Conservation (phyloP, 2,329 filamentous ascomycete genomes). For the Sporothrix phasma region DNA sequence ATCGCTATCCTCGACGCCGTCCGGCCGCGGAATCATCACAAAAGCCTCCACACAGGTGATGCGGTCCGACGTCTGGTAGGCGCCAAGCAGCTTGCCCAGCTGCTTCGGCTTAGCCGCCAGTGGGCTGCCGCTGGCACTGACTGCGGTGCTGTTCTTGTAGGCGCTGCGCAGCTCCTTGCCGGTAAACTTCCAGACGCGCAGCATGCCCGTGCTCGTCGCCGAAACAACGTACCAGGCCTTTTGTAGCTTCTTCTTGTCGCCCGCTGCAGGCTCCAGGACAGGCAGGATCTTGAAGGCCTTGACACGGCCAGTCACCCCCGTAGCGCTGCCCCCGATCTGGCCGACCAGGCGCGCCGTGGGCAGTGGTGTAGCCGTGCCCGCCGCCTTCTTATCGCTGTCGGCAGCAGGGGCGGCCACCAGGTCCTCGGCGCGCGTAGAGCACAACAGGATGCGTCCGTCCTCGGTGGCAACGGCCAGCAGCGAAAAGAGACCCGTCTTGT, state of each 20-base stretch:
- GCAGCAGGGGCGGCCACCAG: slow-evolving; percentile 26
- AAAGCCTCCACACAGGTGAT: slow-evolving; percentile 86
- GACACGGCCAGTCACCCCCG: slow-evolving; percentile 59
- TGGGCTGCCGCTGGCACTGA: slow-evolving; percentile 17
- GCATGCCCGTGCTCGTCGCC: slow-evolving; percentile 73
- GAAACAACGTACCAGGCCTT: slow-evolving; percentile 50
- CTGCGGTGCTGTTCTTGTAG: neutral
- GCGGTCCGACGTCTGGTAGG: slow-evolving; percentile 75
- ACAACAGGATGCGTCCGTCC: slow-evolving; percentile 79
- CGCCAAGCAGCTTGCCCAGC: slow-evolving; percentile 59
- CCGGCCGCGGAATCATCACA: slow-evolving; percentile 63
- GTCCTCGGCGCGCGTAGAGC: slow-evolving; percentile 52
- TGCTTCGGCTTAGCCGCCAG: slow-evolving; percentile 25
- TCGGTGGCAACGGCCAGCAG: slow-evolving; percentile 76
- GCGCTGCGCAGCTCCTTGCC: slow-evolving; percentile 30
- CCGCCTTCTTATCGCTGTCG: neutral
- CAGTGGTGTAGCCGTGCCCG: slow-evolving; percentile 26
- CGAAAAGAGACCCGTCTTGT: slow-evolving; percentile 16
- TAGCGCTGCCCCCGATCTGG: slow-evolving; percentile 66
- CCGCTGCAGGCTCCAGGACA: slow-evolving; percentile 22
- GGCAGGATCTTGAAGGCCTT: slow-evolving; percentile 75
- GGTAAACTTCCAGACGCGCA: slow-evolving; percentile 65
- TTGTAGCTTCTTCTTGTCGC: neutral
- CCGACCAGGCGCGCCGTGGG: slow-evolving; percentile 57
- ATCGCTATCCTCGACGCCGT: slow-evolving; percentile 46